Percentiles rank a stretch among this genome's conserved stretches.
phyloP scores from a whole-genome alignment of 352 stramenopile species.

The Phytophthora multivora region DNA sequence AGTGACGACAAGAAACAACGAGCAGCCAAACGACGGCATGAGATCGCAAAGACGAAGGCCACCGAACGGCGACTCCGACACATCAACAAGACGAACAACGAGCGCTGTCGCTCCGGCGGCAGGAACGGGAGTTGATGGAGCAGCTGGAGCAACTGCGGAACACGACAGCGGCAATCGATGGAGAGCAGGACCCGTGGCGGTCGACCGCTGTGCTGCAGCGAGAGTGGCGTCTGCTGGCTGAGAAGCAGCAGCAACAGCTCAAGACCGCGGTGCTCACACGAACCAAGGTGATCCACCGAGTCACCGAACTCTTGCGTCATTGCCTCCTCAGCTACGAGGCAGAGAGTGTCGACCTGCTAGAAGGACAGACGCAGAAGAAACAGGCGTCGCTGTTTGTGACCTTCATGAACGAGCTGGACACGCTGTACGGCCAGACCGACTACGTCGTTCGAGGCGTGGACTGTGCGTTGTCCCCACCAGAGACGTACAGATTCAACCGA shows the following conservation, averaged over 20 bases:
- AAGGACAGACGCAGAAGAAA: not conserved
- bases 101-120: conserved; percentile 4
- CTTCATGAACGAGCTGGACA: conserved; percentile 16
- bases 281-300: conserved; percentile 5
- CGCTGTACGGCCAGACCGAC: conserved; percentile 17
- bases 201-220: conserved; percentile 7
- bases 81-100: conserved; percentile 13
- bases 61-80: conserved; percentile 1
- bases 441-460: conserved; percentile 1
- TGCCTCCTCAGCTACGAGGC: not conserved
- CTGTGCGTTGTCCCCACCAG: not conserved
- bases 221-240: conserved; percentile 7
- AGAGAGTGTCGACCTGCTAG: too few relatives aligned
- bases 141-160: not conserved
- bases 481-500: not conserved
- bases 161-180: not conserved
- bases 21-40: not conserved
- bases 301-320: conserved; percentile 5
- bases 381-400: conserved; percentile 7
- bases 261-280: not conserved
- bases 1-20: too few relatives aligned
- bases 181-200: conserved; percentile 9
- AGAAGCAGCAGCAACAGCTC: conserved; percentile 13
- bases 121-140: conserved; percentile 8
- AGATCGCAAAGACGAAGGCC: not conserved